Evolutionary conservation across 2,329 filamentous ascomycete species (phyloP), one percentile per base, ranked within the genome.

Genomic region (Alternaria postmessia): DNA sequence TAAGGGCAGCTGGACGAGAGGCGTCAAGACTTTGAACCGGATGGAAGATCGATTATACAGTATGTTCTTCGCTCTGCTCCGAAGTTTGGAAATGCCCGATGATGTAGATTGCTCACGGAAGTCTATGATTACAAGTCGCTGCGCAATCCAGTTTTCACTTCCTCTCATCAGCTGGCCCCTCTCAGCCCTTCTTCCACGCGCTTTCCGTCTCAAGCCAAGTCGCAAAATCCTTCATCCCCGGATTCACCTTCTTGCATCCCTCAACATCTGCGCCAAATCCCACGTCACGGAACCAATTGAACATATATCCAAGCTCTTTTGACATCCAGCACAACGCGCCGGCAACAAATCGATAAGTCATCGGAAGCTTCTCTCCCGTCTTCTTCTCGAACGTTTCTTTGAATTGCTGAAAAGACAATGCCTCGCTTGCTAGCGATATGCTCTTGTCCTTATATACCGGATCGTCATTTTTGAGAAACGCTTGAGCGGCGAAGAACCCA

Each of bases 341-440:
- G 0, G 62, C 74, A 1, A 84, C 38, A 12, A 81, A 70, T 0
- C 66, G 51, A 36, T 78, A 84, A 3, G 78, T 80, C 36, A 63
- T 71, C 0, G 82, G 82, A 20, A 84, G 62, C 4, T 74, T 68
- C 47, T 76, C 66, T 0, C 83, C 83, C 0, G 80, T 81, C 49
- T 76, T 78, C 34, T 79, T 64, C 70, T 79, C 75, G 64, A 85
- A 85, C 8, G 79, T 74, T 16, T 70, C 62, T 14, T 73, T 72
- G 11, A 81, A 78, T 32, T 83, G 69, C 0, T 67, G 65, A 28
- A 78, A 79, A 0, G 79, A 82, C 39, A 86, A 63, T 22, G 84
- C 80, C 52, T 85, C 84, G 1, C 84, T 83, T 0, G 84, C 84
- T 9, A 86, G 61, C 7, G 81, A 79, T 26, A 85, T 71, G 2